Conservation (phyloP, 805 yeast genomes). For the Jamesozyma lodderae region DNA sequence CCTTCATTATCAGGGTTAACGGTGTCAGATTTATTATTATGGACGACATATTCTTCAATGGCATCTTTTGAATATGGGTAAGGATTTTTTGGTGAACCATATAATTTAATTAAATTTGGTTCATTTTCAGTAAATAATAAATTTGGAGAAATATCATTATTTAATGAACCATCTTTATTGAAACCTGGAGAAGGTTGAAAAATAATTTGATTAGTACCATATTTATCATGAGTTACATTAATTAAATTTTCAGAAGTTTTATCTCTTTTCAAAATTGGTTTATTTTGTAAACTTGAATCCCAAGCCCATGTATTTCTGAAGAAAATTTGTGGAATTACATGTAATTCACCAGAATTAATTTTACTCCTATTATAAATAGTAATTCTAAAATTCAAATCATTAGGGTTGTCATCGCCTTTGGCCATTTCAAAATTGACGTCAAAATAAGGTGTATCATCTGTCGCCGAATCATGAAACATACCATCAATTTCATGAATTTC, state of each 20-base stretch:
- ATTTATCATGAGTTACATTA: constrained; percentile 54
- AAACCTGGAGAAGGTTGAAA: constrained; percentile 81
- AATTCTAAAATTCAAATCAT: constrained; percentile 70
- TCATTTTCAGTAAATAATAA: constrained; percentile 81
- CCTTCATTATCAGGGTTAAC: constrained; percentile 67
- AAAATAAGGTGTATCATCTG: constrained; percentile 67
- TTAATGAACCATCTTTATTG: constrained; percentile 8
- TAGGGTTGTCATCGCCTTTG: constrained; percentile 70
- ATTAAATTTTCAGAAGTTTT: constrained; percentile 37
- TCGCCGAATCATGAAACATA: constrained; percentile 45
- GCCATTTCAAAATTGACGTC: constrained; percentile 89
- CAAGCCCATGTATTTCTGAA: constrained; percentile 93
- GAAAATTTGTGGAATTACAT: constrained; percentile 73
- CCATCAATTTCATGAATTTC: constrained; percentile 74
- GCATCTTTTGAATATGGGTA: constrained; percentile 69
- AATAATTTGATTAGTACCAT: constrained; percentile 55
- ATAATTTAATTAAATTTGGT: constrained; percentile 61
- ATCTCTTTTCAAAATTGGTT: constrained; percentile 40
- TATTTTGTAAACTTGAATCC: constrained; percentile 38
- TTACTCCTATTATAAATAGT: constrained; percentile 82
- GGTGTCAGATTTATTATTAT: constrained; percentile 44
- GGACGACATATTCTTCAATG: constrained; percentile 69
- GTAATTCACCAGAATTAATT: constrained; percentile 72
- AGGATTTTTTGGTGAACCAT: constrained; percentile 47
- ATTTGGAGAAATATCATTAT: constrained; percentile 61